Conservation (phyloP, 352 stramenopile genomes). For the Lagenidium sp. region DNA sequence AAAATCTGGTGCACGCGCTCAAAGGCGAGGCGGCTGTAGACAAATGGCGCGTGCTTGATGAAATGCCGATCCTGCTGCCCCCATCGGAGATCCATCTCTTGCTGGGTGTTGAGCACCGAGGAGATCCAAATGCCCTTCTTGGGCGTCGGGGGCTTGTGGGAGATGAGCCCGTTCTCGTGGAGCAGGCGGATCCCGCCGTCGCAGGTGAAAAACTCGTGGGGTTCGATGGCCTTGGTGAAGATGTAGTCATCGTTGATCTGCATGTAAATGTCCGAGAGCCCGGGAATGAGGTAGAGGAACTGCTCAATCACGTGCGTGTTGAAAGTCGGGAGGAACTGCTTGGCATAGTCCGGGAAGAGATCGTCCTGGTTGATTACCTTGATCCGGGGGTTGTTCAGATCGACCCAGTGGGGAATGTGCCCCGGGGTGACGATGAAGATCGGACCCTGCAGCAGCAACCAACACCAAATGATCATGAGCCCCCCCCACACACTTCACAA, state of each 20-base stretch:
- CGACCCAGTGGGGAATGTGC: constrained; percentile 79
- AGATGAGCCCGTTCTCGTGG: constrained; percentile 70
- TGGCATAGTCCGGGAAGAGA: constrained; percentile 75
- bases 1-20: constrained; percentile 85
- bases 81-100: constrained; percentile 82
- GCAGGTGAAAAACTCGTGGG: constrained; percentile 83
- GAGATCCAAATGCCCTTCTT: constrained; percentile 87
- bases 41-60: constrained; percentile 85
- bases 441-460: constrained; percentile 32
- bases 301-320: constrained; percentile 88
- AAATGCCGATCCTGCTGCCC: constrained; percentile 72
- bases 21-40: constrained; percentile 82
- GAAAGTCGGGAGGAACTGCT: constrained; percentile 73
- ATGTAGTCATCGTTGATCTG: constrained; percentile 88
- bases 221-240: constrained; percentile 72
- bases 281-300: constrained; percentile 80
- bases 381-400: constrained; percentile 72
- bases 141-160: constrained; percentile 50
- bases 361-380: constrained; percentile 86
- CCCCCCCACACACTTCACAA: no score
- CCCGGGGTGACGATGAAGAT: constrained; percentile 82
- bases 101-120: constrained; percentile 82
- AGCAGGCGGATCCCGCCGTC: constrained; percentile 77
- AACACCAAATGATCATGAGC: no score
- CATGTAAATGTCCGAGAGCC: constrained; percentile 83